A percentile compares a stretch with the other conserved stretches of the same genome.
These are phyloP conservation scores for Suhomyces taliae DNA, from an alignment of 1,139 yeast species.

Conservation along the genomic window DNA sequence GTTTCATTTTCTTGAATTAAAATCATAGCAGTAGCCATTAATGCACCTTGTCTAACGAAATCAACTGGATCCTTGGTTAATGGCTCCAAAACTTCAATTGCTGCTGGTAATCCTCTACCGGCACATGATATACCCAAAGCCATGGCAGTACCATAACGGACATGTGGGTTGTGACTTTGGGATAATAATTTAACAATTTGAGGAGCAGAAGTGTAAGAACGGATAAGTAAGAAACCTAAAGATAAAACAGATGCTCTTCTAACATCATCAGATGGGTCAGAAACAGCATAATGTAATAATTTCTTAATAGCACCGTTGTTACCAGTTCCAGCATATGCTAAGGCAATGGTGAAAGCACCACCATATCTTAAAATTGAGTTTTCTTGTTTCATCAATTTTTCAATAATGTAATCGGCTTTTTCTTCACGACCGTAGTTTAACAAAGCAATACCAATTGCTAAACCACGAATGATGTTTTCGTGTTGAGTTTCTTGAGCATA, in stretches of 20 bases:
- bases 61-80: constrained; percentile 92
- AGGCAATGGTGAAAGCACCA: constrained; percentile 90
- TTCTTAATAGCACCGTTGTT: constrained; percentile 83
- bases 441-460: constrained; percentile 86
- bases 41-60: constrained; percentile 97
- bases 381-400: constrained; percentile 68
- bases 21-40: constrained; percentile 89
- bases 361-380: constrained; percentile 90
- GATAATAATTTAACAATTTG: constrained; percentile 90
- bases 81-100: constrained; percentile 90
- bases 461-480: constrained; percentile 89
- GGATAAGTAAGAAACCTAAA: constrained; percentile 87
- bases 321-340: constrained; percentile 97
- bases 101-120: constrained; percentile 86
- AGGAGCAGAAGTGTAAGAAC: constrained; percentile 93
- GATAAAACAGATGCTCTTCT: constrained; percentile 95
- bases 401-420: constrained; percentile 72
- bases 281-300: constrained; percentile 88
- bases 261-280: constrained; percentile 95
- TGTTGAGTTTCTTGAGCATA: constrained; percentile 96
- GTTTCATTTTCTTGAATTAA: constrained; percentile 92
- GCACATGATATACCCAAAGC: constrained; percentile 98
- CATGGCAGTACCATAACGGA: constrained; percentile 96
- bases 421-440: constrained; percentile 86
- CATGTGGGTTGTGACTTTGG: constrained; percentile 96